Evolutionary conservation across 139 green algal genomes (phyloP), one percentile per base, ranked within the genome.

Genomic region (Chlorella sp.): DNA sequence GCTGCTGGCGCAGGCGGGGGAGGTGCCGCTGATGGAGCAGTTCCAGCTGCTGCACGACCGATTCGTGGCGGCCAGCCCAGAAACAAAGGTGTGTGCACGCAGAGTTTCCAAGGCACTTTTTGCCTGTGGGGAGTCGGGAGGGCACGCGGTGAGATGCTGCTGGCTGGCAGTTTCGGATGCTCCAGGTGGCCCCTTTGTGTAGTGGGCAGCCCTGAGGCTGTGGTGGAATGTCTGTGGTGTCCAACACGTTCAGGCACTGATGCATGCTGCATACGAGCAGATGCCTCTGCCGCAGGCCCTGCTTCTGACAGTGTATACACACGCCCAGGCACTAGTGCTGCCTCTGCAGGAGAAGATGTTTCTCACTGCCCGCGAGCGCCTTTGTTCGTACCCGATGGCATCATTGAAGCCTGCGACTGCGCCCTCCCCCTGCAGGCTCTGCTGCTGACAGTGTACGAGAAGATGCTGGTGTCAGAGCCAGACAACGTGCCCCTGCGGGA

Each of bases 391-490:
- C 9, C 7, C 5, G 48, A 9, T 16, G 5, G 9, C 48, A 57
- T 57, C 48, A 9, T 9, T 57, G 5, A 57, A 16, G 7, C 9
- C 48, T 57, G 5, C 9, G 5, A 9, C 48, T 12, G 32, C 19
- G 42, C 18, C 64, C 64, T 73, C 64, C 36, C 30, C 48, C 5
- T 68, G 79, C 92, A 95, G 89, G 96, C 92, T 3, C 92, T 99
- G 92, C 93, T 99, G 84, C 94, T 99, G 84, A 97, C 95, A 0
- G 94, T 96, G 3, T 98, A 96, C 86, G 91, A 97, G 61, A 95
- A 95, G 89, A 83, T 95, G 83, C 66, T 90, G 21, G 88, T 96
- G 86, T 82, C 90, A 39, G 93, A 94, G 75, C 93, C 94, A 22
- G 76, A 89, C 37, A 93, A 98, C 83, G 83, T 85, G 0, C 86